These are phyloP conservation scores for Panaeolus papilionaceus DNA, from an alignment of 768 basidiomycete genomes.

Conservation along the genomic window DNA sequence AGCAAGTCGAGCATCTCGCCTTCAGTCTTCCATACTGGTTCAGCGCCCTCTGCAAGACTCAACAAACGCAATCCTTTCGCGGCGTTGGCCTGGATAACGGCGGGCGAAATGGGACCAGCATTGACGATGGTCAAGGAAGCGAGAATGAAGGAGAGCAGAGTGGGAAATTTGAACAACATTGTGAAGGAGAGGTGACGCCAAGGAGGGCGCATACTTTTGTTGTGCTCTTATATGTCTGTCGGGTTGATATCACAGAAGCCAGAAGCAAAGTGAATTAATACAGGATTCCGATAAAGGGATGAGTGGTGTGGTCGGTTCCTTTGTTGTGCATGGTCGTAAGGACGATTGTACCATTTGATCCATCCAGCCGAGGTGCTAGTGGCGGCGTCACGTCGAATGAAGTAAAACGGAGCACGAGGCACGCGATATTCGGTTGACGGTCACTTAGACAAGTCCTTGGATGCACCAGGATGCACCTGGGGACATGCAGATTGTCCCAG, in stretches of 20 bases:
- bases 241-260: background rate
- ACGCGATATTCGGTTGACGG: constrained; percentile 2
- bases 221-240: background rate
- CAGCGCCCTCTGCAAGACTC: constrained; percentile 40
- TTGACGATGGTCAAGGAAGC: constrained; percentile 32
- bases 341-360: constrained; percentile 1
- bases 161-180: constrained; percentile 19
- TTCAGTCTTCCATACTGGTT: constrained; percentile 49
- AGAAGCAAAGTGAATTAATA: background rate
- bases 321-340: constrained; percentile 6
- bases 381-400: constrained; percentile 2
- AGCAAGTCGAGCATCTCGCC: constrained; percentile 43
- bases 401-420: constrained; percentile 5
- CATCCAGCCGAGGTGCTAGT: background rate
- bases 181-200: background rate
- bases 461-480: background rate
- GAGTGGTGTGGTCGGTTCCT: background rate
- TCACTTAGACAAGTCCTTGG: constrained; percentile 6
- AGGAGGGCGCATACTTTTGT: background rate
- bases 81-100: constrained; percentile 41
- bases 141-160: constrained; percentile 26
- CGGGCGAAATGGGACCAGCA: constrained; percentile 38
- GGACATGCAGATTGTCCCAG: background rate
- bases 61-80: constrained; percentile 43
- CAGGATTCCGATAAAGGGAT: background rate